Percentiles rank a stretch among this genome's conserved stretches.
Evolutionary conservation across 768 basidiomycete species (phyloP).

Genomic region (Rhizopogon vesiculosus): DNA sequence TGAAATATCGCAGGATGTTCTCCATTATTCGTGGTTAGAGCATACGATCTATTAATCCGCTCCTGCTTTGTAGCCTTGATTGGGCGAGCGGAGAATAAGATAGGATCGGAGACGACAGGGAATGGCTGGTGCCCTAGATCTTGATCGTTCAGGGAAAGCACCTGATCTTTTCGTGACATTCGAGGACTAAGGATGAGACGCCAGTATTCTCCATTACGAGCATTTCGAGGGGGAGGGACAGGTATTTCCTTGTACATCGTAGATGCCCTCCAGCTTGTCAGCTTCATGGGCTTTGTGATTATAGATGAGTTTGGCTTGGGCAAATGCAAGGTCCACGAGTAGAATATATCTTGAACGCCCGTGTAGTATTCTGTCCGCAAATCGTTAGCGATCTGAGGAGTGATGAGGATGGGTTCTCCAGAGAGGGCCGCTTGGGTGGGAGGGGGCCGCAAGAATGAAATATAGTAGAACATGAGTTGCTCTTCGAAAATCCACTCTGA

Average conservation of each 20-base stretch:
- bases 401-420: constrained; percentile 47
- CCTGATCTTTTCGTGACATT: constrained; percentile 19
- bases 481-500: background rate
- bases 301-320: constrained; percentile 15
- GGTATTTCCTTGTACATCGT: constrained; percentile 74
- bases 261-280: constrained; percentile 67
- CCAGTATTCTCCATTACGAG: constrained; percentile 56
- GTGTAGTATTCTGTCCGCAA: constrained; percentile 73
- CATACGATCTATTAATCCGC: constrained; percentile 55
- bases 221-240: constrained; percentile 56
- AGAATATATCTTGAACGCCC: constrained; percentile 59
- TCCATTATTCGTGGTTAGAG: constrained; percentile 22
- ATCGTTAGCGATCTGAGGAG: constrained; percentile 87
- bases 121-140: constrained; percentile 45
- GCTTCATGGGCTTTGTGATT: constrained; percentile 46
- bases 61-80: constrained; percentile 54
- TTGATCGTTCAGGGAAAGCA: constrained; percentile 39
- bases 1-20: constrained; percentile 31
- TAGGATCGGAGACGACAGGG: constrained; percentile 67
- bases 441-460: constrained; percentile 87
- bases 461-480: constrained; percentile 71
- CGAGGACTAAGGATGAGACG: constrained; percentile 53
- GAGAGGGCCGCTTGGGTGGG: constrained; percentile 46
- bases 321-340: constrained; percentile 49
- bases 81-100: constrained; percentile 36